These are phyloP conservation scores for Ceriops tagal DNA, from an alignment of 345 rosid genomes.

Conservation along the genomic window DNA sequence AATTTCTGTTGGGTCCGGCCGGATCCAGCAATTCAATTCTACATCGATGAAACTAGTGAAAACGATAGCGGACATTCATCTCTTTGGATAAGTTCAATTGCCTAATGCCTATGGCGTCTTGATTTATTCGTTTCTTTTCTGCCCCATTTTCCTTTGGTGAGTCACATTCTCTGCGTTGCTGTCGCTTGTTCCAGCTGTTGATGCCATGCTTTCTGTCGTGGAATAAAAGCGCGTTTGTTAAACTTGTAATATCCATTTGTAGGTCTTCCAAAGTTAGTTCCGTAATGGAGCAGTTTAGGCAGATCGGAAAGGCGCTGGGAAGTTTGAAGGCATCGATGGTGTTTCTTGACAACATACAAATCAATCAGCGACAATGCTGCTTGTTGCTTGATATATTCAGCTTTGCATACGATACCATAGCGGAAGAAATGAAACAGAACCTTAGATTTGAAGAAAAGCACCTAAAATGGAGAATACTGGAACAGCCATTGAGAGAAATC, in stretches of 20 bases:
- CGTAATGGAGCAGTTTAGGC: slow-evolving; percentile 28
- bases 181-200: neutral
- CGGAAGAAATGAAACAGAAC: slow-evolving; percentile 28
- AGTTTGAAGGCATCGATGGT: slow-evolving; percentile 26
- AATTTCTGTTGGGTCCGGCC: neutral
- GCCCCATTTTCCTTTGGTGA: neutral
- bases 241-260: neutral
- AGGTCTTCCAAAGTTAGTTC: neutral
- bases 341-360: slow-evolving; percentile 23
- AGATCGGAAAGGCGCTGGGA: slow-evolving; percentile 27
- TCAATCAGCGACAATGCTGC: slow-evolving; percentile 28
- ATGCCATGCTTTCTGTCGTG: neutral
- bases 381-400: slow-evolving; percentile 21
- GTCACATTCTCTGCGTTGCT: too few species aligned
- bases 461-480: slow-evolving; percentile 23
- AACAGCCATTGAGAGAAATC: slow-evolving; percentile 26
- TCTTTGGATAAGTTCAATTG: neutral
- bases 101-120: neutral
- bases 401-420: slow-evolving; percentile 20
- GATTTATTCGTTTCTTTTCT: neutral
- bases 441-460: slow-evolving; percentile 25
- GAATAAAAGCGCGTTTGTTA: neutral
- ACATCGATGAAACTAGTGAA: neutral
- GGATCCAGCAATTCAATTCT: slow-evolving; percentile 1
- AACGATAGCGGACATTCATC: neutral